Base-by-base conservation (phyloP, 805 yeast genomes). In the Candida parachauliodes region DNA sequence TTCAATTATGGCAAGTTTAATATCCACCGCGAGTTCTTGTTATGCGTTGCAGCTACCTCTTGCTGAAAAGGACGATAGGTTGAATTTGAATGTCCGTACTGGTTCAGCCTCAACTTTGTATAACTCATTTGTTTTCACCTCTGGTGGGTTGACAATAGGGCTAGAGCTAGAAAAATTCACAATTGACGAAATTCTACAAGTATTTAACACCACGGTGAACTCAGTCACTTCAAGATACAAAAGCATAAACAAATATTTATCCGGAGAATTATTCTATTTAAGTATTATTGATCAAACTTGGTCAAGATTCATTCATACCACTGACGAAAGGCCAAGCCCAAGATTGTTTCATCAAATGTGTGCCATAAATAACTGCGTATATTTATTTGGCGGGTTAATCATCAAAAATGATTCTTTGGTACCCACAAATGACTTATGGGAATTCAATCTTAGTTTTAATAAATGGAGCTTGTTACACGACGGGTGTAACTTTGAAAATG, bases 391-490 rank as follows among this genome's bases (percentile, higher is more conserved):
- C 20, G 94, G 94, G 1, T 52, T 84, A 20, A 55, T 62, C 0
- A 59, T 42, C 16, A 29, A 33, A 14, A 37, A 39, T 21, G 32
- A 35, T 22, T 19, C 23, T 2, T 51, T 67, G 23, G 52, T 52
- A 5, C 76, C 85, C 0, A 54, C 72, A 5, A 80, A 80, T 48
- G 93, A 85, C 47, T 56, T 82, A 18, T 85, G 93, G 91, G 72
- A 72, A 47, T 77, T 81, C 46, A 74, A 80, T 52, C 54, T 80
- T 28, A 68, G 65, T 26, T 59, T 72, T 3, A 66, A 63, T 36
- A 54, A 55, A 8, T 84, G 93, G 91, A 51, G 52, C 1, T 66
- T 77, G 33, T 50, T 81, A 2, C 68, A 67, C 33, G 68, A 66
- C 42, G 57, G 57, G 5, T 8, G 40, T 9, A 52, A 48, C 18